A percentile compares a stretch with the other conserved stretches of the same genome.
phyloP scores from a whole-genome alignment of 2,329 filamentous ascomycete species.

The Ascochyta rabiei region DNA sequence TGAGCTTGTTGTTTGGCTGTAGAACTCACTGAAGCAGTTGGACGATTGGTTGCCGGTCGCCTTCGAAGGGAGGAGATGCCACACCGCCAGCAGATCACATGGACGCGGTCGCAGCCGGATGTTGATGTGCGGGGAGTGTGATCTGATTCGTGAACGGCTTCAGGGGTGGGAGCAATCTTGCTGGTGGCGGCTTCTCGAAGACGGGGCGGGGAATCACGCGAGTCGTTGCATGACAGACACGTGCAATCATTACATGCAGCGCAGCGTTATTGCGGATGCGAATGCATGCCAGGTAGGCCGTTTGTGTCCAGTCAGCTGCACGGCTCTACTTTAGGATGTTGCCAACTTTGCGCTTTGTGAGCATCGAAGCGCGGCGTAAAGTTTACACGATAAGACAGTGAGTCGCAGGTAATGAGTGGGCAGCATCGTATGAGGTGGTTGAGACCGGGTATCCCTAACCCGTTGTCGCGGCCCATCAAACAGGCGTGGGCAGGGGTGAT shows the following conservation, averaged over 20 bases:
- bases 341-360: not conserved
- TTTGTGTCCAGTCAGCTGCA: constrained; percentile 1
- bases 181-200: constrained; percentile 38
- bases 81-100: constrained; percentile 46
- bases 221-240: constrained; percentile 27
- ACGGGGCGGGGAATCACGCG: constrained; percentile 34
- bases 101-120: constrained; percentile 24
- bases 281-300: constrained; percentile 7
- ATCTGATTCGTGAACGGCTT: constrained; percentile 34
- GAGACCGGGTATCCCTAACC: constrained; percentile 24
- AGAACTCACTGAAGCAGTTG: constrained; percentile 11
- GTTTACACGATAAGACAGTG: constrained; percentile 5
- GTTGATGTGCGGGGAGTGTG: constrained; percentile 29
- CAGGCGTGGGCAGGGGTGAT: constrained; percentile 20
- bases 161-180: constrained; percentile 32
- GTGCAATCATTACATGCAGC: constrained; percentile 6
- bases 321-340: not conserved
- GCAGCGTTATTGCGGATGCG: constrained; percentile 5
- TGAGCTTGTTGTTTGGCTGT: constrained; percentile 1
- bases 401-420: constrained; percentile 15
- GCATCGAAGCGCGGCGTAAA: constrained; percentile 14
- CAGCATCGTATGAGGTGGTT: constrained; percentile 12
- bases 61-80: constrained; percentile 24
- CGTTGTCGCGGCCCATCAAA: constrained; percentile 20
- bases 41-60: constrained; percentile 25